Evolutionary conservation across 345 rosid genomes (phyloP).

Genomic region (Eucalyptus sideroxylon): DNA sequence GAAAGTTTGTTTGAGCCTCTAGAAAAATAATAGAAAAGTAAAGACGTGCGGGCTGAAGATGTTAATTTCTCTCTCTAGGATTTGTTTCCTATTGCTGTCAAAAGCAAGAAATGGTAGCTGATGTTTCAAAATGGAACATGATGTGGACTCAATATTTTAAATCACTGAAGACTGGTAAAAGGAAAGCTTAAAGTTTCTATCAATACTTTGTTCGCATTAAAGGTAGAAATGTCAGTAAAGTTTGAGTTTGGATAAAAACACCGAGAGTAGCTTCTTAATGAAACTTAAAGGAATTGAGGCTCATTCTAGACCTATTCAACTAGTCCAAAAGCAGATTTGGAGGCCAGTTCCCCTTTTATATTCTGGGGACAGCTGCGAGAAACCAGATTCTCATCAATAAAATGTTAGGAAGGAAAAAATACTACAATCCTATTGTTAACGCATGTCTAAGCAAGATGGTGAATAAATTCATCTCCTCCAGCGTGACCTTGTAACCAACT

Average conservation of each 20-base stretch:
- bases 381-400: background rate
- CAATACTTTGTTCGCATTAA: background rate
- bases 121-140: background rate
- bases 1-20: background rate
- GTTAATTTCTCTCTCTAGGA: background rate
- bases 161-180: background rate
- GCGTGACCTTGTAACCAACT: background rate
- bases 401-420: background rate
- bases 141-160: background rate
- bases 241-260: background rate
- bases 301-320: background rate
- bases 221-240: background rate
- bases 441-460: background rate
- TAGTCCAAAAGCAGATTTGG: background rate
- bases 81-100: background rate
- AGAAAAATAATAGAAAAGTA: background rate
- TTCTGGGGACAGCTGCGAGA: background rate
- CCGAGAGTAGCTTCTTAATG: background rate
- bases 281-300: background rate
- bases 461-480: background rate
- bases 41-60: background rate
- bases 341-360: background rate
- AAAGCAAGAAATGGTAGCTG: background rate
- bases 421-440: background rate
- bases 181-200: background rate